phyloP scores from a whole-genome alignment of 768 basidiomycete species.

The Boletus edulis region DNA sequence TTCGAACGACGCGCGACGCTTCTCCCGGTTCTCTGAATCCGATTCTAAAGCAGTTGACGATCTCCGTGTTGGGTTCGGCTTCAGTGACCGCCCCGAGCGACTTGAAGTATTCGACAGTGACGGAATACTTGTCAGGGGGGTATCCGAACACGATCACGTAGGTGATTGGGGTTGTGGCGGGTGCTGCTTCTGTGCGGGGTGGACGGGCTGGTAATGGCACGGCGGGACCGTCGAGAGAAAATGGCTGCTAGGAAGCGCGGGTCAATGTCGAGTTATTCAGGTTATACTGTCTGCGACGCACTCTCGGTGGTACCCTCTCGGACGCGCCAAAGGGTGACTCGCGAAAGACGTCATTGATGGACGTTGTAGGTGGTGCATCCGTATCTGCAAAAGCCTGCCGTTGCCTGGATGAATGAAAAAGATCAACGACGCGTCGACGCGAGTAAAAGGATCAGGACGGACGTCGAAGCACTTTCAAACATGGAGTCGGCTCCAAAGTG shows the following conservation, averaged over 20 bases:
- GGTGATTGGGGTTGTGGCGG: constrained; percentile 40
- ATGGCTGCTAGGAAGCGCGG: constrained; percentile 1
- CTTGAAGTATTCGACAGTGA: constrained; percentile 72
- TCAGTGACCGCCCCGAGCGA: constrained; percentile 71
- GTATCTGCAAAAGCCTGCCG: constrained; percentile 66
- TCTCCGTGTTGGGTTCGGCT: constrained; percentile 62
- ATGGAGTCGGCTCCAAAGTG: constrained; percentile 85
- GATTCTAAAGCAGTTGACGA: constrained; percentile 79
- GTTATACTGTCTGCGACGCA: constrained; percentile 1
- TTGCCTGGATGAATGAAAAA: constrained; percentile 37
- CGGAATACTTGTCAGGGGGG: constrained; percentile 71
- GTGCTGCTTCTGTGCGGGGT: constrained; percentile 25
- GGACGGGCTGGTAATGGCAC: constrained; percentile 12
- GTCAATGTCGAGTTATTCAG: neutral
- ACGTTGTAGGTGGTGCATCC: constrained; percentile 77
- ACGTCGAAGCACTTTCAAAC: constrained; percentile 62
- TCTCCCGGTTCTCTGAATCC: constrained; percentile 71
- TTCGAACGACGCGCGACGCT: constrained; percentile 74
- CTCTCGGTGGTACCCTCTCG: constrained; percentile 21
- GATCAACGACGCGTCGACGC: constrained; percentile 1
- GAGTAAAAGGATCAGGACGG: neutral
- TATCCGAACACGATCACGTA: constrained; percentile 89
- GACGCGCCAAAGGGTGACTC: constrained; percentile 39
- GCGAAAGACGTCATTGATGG: constrained; percentile 72
- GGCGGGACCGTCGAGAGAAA: constrained; percentile 22